Percentiles rank a stretch among this genome's conserved stretches.
Evolutionary conservation across 73 alveolate genomes (phyloP).

Genomic region (Vitrella brassicaformis): DNA sequence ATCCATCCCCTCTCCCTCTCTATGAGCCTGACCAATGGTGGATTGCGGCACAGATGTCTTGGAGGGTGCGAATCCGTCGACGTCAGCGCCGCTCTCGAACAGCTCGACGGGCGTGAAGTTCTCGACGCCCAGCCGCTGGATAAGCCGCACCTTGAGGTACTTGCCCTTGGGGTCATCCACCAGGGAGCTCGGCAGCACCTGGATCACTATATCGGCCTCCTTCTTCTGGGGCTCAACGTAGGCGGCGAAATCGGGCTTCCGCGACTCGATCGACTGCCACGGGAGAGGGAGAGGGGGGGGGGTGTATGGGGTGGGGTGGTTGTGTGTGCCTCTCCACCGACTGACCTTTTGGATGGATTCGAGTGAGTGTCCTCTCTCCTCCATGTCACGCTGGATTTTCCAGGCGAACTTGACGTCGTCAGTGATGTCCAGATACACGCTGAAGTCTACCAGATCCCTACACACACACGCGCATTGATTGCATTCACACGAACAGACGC

Average conservation of each 20-base stretch:
- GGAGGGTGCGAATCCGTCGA: not conserved
- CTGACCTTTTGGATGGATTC: not conserved
- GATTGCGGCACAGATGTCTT: not conserved
- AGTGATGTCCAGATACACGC: not conserved
- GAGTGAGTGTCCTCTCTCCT: slow-evolving; percentile 14
- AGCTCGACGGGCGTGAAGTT: slow-evolving; percentile 3
- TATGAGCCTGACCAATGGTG: not conserved
- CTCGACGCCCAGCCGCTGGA: slow-evolving; percentile 42
- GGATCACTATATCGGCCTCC: slow-evolving; percentile 25
- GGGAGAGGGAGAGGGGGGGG: not conserved
- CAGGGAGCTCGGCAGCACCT: slow-evolving; percentile 8
- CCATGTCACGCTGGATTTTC: slow-evolving; percentile 40
- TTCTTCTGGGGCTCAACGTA: slow-evolving; percentile 40
- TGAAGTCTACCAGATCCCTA: not conserved
- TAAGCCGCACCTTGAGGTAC: slow-evolving; percentile 37
- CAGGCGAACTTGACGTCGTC: slow-evolving; percentile 40
- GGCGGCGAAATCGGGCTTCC: slow-evolving; percentile 30
- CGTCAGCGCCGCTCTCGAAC: not conserved
- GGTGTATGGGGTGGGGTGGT: not conserved
- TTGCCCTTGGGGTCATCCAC: slow-evolving; percentile 36
- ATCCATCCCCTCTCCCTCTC: not conserved
- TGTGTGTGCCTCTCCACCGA: not conserved
- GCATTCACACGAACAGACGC: too few relatives aligned
- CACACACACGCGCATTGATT: not conserved
- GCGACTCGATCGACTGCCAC: slow-evolving; percentile 10